Conservation (phyloP, 805 yeast species). For the Schwanniomyces yamadae region DNA sequence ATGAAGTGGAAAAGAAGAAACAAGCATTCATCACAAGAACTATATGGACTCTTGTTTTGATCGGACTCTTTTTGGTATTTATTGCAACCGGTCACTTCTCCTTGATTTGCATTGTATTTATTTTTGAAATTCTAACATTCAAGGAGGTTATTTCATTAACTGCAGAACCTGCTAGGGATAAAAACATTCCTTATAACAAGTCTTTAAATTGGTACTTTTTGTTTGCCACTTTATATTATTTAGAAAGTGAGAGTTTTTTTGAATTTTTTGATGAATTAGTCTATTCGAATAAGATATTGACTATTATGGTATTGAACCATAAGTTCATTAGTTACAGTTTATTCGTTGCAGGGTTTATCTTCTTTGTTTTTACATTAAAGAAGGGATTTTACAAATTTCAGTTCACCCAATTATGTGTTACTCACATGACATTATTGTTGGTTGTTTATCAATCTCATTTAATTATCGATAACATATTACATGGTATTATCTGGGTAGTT, state of each 20-base stretch:
- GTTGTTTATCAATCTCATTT: slow-evolving; percentile 94
- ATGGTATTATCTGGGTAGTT: slow-evolving; percentile 92
- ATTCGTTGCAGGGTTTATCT: slow-evolving; percentile 83
- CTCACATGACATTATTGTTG: slow-evolving; percentile 88
- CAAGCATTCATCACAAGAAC: slow-evolving; percentile 86
- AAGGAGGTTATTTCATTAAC: slow-evolving; percentile 88
- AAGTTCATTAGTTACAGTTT: slow-evolving; percentile 79
- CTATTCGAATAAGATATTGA: slow-evolving; percentile 50
- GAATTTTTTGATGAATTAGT: slow-evolving; percentile 59
- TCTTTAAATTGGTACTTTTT: slow-evolving; percentile 92
- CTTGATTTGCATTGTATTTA: slow-evolving; percentile 67
- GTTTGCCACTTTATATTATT: slow-evolving; percentile 80
- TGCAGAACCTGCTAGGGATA: slow-evolving; percentile 78
- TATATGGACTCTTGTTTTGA: slow-evolving; percentile 92
- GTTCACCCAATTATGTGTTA: slow-evolving; percentile 88
- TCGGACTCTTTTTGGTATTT: slow-evolving; percentile 63
- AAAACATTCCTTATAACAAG: slow-evolving; percentile 77
- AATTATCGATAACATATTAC: slow-evolving; percentile 83
- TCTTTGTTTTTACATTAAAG: slow-evolving; percentile 84
- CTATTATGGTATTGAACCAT: slow-evolving; percentile 72
- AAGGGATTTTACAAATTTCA: slow-evolving; percentile 90
- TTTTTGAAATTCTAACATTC: slow-evolving; percentile 80
- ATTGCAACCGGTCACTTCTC: slow-evolving; percentile 84
- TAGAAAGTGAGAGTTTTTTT: slow-evolving; percentile 83
- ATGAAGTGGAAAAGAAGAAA: slow-evolving; percentile 63